Evolutionary conservation across 306 rosid species (phyloP).

Genomic region (Crotalaria pallida): DNA sequence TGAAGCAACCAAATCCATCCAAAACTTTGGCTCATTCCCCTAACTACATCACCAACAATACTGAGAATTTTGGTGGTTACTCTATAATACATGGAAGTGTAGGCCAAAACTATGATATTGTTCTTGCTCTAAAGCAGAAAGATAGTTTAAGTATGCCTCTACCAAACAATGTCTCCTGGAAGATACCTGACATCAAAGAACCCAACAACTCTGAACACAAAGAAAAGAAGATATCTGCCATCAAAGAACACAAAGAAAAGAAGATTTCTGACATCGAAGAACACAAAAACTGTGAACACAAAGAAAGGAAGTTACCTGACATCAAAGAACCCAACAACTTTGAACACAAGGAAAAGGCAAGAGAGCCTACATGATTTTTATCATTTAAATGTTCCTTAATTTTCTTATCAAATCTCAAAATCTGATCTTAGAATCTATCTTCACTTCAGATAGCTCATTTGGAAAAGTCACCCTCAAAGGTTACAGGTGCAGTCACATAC

Average conservation of each 20-base stretch:
- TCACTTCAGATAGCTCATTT: conserved; percentile 22
- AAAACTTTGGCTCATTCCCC: conserved; percentile 32
- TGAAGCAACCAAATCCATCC: conserved; percentile 35
- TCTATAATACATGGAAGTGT: conserved; percentile 70
- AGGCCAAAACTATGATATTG: conserved; percentile 68
- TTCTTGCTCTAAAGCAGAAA: conserved; percentile 75
- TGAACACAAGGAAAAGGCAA: conserved; percentile 43
- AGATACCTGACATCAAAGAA: background rate
- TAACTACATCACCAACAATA: conserved; percentile 26
- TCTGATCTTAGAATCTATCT: background rate
- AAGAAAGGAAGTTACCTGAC: conserved; percentile 26
- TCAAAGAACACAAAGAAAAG: no score
- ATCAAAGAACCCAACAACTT: conserved; percentile 27
- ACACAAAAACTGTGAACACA: conserved; percentile 27
- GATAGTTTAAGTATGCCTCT: conserved; percentile 41
- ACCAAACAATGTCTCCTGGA: conserved; percentile 28
- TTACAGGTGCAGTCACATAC: conserved; percentile 41
- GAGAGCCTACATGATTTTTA: background rate
- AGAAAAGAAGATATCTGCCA: no score
- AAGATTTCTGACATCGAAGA: conserved; percentile 23
- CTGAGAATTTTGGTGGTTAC: conserved; percentile 56
- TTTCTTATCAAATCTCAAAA: background rate
- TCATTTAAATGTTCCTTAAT: conserved; percentile 8
- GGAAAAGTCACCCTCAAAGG: conserved; percentile 33
- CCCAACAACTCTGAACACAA: no score